Base-by-base conservation (phyloP, 495 filamentous ascomycete genomes). In the Xylaria scruposa region DNA sequence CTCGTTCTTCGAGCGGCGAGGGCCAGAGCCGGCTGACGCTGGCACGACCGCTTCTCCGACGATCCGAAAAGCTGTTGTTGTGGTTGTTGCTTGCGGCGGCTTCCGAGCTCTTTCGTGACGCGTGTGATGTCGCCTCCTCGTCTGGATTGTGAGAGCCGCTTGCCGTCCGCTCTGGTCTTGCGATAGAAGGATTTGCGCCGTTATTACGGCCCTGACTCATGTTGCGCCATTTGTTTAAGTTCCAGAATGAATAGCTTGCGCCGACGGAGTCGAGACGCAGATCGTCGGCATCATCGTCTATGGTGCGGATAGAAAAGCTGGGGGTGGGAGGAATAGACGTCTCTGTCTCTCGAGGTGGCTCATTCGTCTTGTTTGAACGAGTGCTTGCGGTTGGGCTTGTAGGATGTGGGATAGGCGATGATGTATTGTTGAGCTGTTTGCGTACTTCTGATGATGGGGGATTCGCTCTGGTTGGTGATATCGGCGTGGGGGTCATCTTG, bases 181-280 rank as follows among this genome's bases (percentile, higher is more conserved):
- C 46, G 70, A 63, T 8, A 38, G 36, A 24, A 60, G 53, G 24
- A 58, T 54, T 67, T 40, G 40, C 71, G 76, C 73, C 70, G n/a
- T 49, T 66, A 8, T 67, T 64, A 51, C 78, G 80, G 21, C 79
- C 73, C 0, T 76, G 80, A 13, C 79, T 70, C 46, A 82, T 80
- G 13, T 78, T 81, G 4, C 78, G 78, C 84, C 83, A 86, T 53
- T 81, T 79, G 21, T 81, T 81, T 36, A 85, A 74, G 62, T 83
- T 84, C 83, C 84, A 85, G 68, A 85, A 85, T 7, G 81, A 81
- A 19, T 74, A 78, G 66, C 68, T 79, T 3, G 77, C 76, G 17
- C 73, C 75, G 15, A 60, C 73, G 12, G 76, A 70, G 29, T 83
- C 77, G 0, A 78, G 72, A 12, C 77, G 67, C 26, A 75, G 56